phyloP scores from a whole-genome alignment of 345 rosid species.

The Gossypium ekmanianum region DNA sequence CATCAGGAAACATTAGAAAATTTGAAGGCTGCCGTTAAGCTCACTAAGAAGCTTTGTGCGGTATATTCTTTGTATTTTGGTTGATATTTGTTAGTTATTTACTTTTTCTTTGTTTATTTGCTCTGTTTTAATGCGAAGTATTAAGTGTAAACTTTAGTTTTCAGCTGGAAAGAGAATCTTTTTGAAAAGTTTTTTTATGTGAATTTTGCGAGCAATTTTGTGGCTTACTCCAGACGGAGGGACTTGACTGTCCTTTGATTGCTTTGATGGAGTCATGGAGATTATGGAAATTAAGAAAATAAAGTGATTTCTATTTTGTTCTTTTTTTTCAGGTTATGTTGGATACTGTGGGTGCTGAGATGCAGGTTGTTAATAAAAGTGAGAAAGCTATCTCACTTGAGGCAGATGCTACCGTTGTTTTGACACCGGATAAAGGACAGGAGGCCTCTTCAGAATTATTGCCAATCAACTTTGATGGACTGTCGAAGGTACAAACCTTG shows the following conservation, averaged over 20 bases:
- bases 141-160: not conserved
- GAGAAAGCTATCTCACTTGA: conserved; percentile 72
- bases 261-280: not conserved
- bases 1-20: conserved; percentile 90
- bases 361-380: conserved; percentile 80
- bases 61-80: conserved; percentile 35
- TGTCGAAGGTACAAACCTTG: conserved; percentile 51
- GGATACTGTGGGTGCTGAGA: conserved; percentile 92
- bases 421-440: conserved; percentile 75
- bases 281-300: conserved; percentile 2
- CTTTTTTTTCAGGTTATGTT: conserved; percentile 71
- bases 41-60: conserved; percentile 88
- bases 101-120: not conserved
- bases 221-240: not conserved
- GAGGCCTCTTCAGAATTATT: conserved; percentile 85
- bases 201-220: not conserved
- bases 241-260: not conserved
- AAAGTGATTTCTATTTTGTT: not conserved
- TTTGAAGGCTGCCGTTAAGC: conserved; percentile 70
- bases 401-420: conserved; percentile 68
- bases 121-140: not conserved
- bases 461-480: conserved; percentile 90
- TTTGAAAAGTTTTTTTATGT: not conserved
- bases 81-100: not conserved
- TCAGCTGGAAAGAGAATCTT: not conserved